Evolutionary conservation across 2,329 filamentous ascomycete genomes (phyloP).

Genomic region (Periconia macrospinosa): DNA sequence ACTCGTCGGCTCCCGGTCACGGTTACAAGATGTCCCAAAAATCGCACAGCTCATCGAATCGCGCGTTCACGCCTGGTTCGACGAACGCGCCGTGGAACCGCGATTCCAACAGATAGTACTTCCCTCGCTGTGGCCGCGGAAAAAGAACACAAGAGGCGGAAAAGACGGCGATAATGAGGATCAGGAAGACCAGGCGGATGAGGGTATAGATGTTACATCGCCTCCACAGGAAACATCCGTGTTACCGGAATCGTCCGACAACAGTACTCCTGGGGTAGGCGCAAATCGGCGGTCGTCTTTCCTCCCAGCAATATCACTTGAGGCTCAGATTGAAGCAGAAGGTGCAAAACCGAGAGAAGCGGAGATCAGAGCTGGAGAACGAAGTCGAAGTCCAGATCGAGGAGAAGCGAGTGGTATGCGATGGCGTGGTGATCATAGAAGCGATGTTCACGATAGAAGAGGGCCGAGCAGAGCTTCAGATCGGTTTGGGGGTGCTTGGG

Average conservation of each 20-base stretch:
- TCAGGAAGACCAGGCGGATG: constrained; percentile 12
- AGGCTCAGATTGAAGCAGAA: constrained; percentile 39
- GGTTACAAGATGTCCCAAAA: constrained; percentile 83
- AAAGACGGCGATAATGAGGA: constrained; percentile 42
- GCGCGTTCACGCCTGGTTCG: constrained; percentile 82
- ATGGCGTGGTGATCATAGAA: constrained; percentile 25
- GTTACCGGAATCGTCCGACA: constrained; percentile 2
- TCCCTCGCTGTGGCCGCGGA: constrained; percentile 80
- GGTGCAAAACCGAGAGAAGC: constrained; percentile 41
- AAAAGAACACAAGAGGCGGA: constrained; percentile 78
- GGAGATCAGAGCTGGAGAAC: constrained; percentile 36
- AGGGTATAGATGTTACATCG: constrained; percentile 13
- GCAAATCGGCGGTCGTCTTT: constrained; percentile 6
- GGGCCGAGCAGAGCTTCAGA: constrained; percentile 13
- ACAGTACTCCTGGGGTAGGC: background rate
- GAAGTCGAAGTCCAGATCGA: constrained; percentile 17
- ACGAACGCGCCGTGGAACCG: constrained; percentile 82
- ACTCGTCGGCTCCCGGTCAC: constrained; percentile 75
- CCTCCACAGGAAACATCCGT: constrained; percentile 1
- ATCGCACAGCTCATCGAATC: constrained; percentile 83
- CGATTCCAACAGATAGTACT: constrained; percentile 85
- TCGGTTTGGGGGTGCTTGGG: constrained; percentile 22
- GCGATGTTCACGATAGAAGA: background rate
- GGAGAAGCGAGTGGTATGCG: constrained; percentile 23
- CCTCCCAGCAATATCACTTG: constrained; percentile 20